Conservation (phyloP, 2,329 filamentous ascomycete species). For the Calonectria naviculata region DNA sequence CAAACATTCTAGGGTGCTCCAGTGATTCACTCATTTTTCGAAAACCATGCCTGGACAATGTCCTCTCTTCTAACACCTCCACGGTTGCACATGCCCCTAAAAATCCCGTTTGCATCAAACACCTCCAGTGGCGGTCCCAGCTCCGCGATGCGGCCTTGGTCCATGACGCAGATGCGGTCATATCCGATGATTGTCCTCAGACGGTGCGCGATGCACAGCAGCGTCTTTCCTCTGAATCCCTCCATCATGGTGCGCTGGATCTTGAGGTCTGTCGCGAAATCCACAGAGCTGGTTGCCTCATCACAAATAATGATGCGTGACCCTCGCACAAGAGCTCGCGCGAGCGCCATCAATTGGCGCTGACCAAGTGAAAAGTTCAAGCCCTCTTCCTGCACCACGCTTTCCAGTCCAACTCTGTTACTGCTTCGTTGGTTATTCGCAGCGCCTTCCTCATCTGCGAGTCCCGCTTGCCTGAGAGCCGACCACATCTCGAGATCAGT, state of each 20-base stretch:
- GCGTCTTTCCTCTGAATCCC: slow-evolving; percentile 86
- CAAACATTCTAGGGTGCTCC: neutral
- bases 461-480: slow-evolving; percentile 79
- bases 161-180: slow-evolving; percentile 74
- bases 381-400: slow-evolving; percentile 89
- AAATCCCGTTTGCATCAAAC: neutral
- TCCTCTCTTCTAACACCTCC: slow-evolving; percentile 5
- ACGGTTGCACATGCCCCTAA: slow-evolving; percentile 3
- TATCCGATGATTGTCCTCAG: slow-evolving; percentile 93
- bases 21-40: neutral
- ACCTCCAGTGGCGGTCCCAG: neutral
- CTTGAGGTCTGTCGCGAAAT: slow-evolving; percentile 97
- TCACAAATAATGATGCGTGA: slow-evolving; percentile 96
- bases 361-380: slow-evolving; percentile 96
- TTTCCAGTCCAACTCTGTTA: slow-evolving; percentile 83
- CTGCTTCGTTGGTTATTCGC: slow-evolving; percentile 61
- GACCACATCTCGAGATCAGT: slow-evolving; percentile 82
- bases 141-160: slow-evolving; percentile 1
- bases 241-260: slow-evolving; percentile 90
- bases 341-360: slow-evolving; percentile 93
- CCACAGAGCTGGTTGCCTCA: slow-evolving; percentile 92
- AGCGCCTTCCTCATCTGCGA: slow-evolving; percentile 49
- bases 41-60: neutral
- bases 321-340: slow-evolving; percentile 86
- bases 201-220: slow-evolving; percentile 93